Percentiles rank a stretch among this genome's conserved stretches.
These are phyloP conservation scores for Diaporthe vaccinii DNA, from an alignment of 2,329 filamentous ascomycete genomes.

Conservation along the genomic window DNA sequence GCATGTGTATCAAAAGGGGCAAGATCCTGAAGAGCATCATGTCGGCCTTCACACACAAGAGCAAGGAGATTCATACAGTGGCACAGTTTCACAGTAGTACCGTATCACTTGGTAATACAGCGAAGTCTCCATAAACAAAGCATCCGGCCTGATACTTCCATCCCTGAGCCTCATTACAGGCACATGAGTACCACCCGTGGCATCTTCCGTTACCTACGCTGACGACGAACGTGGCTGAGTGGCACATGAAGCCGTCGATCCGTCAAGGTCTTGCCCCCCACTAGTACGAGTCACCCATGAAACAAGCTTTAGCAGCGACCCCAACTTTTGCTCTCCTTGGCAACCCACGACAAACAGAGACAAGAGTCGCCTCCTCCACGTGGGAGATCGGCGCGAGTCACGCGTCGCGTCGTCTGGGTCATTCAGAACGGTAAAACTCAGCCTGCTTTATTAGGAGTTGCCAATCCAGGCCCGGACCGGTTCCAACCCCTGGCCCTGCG, in stretches of 20 bases:
- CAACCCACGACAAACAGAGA: constrained; percentile 2
- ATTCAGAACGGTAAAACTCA: neutral
- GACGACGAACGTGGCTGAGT: neutral
- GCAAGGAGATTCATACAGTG: neutral
- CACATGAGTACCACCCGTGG: neutral
- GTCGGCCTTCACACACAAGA: neutral
- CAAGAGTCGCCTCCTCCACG: constrained; percentile 12
- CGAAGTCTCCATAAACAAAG: neutral
- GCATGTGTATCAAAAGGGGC: neutral
- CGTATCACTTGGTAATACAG: neutral
- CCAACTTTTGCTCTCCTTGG: neutral
- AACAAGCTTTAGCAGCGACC: constrained; percentile 14
- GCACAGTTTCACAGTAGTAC: neutral
- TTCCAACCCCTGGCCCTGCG: constrained; percentile 6
- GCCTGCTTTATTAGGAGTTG: neutral
- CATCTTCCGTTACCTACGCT: neutral
- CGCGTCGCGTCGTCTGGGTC: constrained; percentile 16
- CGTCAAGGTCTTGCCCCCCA: neutral
- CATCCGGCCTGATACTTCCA: neutral
- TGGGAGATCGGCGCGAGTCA: constrained; percentile 22
- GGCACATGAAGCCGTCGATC: constrained; percentile 6
- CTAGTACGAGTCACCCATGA: neutral
- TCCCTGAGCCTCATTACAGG: neutral
- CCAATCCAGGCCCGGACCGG: neutral
- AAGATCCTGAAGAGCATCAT: neutral